Evolutionary conservation across 139 green algal species (phyloP).

Genomic region (Mesotaenium endlicherianum): DNA sequence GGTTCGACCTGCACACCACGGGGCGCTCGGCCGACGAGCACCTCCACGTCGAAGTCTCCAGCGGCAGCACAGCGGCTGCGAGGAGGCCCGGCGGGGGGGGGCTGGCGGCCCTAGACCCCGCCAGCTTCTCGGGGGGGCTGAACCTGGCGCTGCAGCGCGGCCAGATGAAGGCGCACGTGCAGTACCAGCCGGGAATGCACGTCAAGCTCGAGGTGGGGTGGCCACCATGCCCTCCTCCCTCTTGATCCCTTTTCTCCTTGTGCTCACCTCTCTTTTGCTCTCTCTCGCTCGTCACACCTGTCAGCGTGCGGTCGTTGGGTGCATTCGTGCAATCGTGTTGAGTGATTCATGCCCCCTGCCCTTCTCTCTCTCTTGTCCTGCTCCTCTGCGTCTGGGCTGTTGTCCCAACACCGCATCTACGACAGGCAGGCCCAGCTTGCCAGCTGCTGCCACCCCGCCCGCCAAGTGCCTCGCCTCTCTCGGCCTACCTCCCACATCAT

Average conservation of each 20-base stretch:
- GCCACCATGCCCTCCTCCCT: background rate
- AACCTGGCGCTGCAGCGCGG: slow-evolving; percentile 17
- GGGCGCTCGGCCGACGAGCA: slow-evolving; percentile 26
- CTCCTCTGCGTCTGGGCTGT: too few species aligned
- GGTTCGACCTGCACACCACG: slow-evolving; percentile 16
- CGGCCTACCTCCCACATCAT: too few species aligned
- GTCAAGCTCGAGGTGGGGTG: background rate
- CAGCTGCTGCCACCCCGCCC: too few species aligned
- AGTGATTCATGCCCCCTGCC: too few species aligned
- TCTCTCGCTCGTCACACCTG: background rate
- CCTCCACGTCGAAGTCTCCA: background rate
- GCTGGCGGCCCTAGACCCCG: too few species aligned
- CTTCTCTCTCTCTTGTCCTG: too few species aligned
- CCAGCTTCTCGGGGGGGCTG: too few species aligned
- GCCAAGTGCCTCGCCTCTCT: too few species aligned
- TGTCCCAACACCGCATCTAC: too few species aligned
- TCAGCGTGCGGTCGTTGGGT: too few species aligned
- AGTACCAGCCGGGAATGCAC: slow-evolving; percentile 3
- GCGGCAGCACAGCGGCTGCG: background rate
- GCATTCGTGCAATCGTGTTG: too few species aligned
- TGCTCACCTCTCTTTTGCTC: background rate
- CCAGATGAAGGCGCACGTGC: slow-evolving; percentile 2
- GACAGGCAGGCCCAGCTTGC: too few species aligned
- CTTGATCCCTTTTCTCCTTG: background rate
- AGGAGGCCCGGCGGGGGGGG: background rate